phyloP scores from a whole-genome alignment of 768 basidiomycete species.

The Leccinum sublutescens region DNA sequence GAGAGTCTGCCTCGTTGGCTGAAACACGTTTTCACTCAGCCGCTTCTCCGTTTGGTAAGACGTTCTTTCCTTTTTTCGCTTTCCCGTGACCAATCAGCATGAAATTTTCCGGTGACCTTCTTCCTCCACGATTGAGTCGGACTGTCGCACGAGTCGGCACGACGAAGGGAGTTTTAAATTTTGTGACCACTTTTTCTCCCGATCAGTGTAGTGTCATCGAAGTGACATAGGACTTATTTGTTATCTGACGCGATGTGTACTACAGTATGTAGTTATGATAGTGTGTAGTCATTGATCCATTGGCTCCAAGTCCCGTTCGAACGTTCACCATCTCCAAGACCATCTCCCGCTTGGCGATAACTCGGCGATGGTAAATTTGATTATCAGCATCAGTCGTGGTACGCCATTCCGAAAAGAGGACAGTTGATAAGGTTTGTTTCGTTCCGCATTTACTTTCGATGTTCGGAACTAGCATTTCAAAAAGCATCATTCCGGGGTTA shows the following conservation, averaged over 20 bases:
- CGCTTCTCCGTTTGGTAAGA: slow-evolving; percentile 5
- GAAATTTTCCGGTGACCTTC: slow-evolving; percentile 6
- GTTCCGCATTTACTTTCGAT: background rate
- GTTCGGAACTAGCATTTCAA: background rate
- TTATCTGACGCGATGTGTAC: background rate
- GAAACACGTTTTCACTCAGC: background rate
- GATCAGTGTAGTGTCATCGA: background rate
- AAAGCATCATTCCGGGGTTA: background rate
- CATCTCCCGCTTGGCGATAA: background rate
- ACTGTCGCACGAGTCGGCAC: background rate
- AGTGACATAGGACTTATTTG: background rate
- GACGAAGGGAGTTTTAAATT: background rate
- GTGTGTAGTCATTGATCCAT: background rate
- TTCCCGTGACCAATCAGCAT: background rate
- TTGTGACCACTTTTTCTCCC: background rate
- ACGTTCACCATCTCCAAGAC: background rate
- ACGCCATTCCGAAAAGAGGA: background rate
- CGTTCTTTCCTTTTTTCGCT: background rate
- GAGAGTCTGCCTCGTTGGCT: background rate
- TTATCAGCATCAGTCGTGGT: background rate
- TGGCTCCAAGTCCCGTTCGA: background rate
- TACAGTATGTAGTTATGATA: background rate
- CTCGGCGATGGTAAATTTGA: background rate
- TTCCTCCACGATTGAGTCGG: slow-evolving; percentile 17
- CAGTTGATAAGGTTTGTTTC: background rate